These are phyloP conservation scores for Trypanosoma vivax DNA, from an alignment of 208 protist genomes.

Conservation along the genomic window DNA sequence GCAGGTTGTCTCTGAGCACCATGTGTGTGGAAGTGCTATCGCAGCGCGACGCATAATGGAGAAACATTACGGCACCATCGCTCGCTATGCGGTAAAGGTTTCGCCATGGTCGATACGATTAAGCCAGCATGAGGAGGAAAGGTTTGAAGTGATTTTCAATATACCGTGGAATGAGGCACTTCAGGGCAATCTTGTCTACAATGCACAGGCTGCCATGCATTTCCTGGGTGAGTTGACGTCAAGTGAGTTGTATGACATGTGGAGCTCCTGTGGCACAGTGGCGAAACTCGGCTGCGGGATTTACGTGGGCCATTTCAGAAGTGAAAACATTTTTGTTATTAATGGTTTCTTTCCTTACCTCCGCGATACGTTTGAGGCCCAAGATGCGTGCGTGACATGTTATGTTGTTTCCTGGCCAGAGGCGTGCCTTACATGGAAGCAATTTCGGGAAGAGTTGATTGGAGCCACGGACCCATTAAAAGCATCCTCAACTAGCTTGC, in stretches of 20 bases:
- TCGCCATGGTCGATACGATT: constrained; percentile 19
- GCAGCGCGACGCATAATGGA: constrained; percentile 46
- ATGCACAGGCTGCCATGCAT: constrained; percentile 49
- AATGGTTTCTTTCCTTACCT: constrained; percentile 79
- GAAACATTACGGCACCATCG: constrained; percentile 63
- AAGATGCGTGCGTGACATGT: constrained; percentile 40
- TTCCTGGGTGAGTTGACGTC: constrained; percentile 30
- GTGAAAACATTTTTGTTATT: constrained; percentile 43
- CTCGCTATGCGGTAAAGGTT: constrained; percentile 46
- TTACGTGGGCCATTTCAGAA: constrained; percentile 26
- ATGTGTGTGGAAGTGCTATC: constrained; percentile 35
- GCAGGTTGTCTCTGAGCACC: constrained; percentile 28
- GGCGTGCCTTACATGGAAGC: constrained; percentile 26
- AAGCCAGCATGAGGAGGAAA: constrained; percentile 3
- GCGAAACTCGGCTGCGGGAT: constrained; percentile 46
- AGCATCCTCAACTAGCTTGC: constrained; percentile 32
- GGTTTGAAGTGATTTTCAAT: constrained; percentile 44
- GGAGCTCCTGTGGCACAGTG: constrained; percentile 20
- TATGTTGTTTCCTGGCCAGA: constrained; percentile 64
- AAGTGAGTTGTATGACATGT: constrained; percentile 29
- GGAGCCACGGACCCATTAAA: constrained; percentile 45
- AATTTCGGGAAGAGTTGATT: constrained; percentile 43
- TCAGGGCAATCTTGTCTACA: constrained; percentile 51
- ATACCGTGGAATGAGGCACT: constrained; percentile 47
- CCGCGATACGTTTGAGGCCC: constrained; percentile 29